These are phyloP conservation scores for Euphrasia confusa DNA, from an alignment of 257 asterid genomes.

Conservation along the genomic window DNA sequence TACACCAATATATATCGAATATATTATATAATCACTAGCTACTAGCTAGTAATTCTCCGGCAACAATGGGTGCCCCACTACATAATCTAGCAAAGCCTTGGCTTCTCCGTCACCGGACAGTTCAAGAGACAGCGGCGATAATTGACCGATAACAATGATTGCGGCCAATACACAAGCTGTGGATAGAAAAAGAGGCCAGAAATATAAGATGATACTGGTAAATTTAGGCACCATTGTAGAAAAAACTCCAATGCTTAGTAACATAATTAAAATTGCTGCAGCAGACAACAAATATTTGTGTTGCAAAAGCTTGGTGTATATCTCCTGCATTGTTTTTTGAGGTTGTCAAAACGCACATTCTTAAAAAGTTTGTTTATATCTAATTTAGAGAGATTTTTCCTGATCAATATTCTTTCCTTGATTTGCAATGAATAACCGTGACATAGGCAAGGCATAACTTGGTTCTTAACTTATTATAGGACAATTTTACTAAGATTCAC, in stretches of 20 bases:
- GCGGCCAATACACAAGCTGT: slow-evolving; percentile 40
- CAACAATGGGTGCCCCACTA: slow-evolving; percentile 30
- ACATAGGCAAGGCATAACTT: too few relatives aligned
- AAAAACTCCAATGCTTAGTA: slow-evolving; percentile 24
- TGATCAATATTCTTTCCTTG: too few relatives aligned
- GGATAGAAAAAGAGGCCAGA: slow-evolving; percentile 59
- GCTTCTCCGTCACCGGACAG: slow-evolving; percentile 26
- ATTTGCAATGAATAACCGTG: too few relatives aligned
- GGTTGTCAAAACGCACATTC: slow-evolving; percentile 7
- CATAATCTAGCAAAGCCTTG: slow-evolving; percentile 38
- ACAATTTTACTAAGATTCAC: too few relatives aligned
- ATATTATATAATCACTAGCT: too few relatives aligned
- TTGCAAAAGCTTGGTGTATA: slow-evolving; percentile 32
- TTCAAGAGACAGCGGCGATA: slow-evolving; percentile 36
- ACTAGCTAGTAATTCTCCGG: slow-evolving; percentile 24
- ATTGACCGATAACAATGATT: slow-evolving; percentile 32
- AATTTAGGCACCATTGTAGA: slow-evolving; percentile 27
- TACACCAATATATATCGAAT: too few relatives aligned
- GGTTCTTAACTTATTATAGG: too few relatives aligned
- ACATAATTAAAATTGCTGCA: slow-evolving; percentile 24
- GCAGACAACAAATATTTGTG: slow-evolving; percentile 28
- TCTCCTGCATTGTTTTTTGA: slow-evolving; percentile 32
- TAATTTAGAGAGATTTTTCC: too few relatives aligned
- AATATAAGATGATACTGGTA: slow-evolving; percentile 32
- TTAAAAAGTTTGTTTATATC: not conserved